These are phyloP conservation scores for Chaetomiaceae sp. DNA, from an alignment of 2,329 filamentous ascomycete genomes.

Conservation along the genomic window DNA sequence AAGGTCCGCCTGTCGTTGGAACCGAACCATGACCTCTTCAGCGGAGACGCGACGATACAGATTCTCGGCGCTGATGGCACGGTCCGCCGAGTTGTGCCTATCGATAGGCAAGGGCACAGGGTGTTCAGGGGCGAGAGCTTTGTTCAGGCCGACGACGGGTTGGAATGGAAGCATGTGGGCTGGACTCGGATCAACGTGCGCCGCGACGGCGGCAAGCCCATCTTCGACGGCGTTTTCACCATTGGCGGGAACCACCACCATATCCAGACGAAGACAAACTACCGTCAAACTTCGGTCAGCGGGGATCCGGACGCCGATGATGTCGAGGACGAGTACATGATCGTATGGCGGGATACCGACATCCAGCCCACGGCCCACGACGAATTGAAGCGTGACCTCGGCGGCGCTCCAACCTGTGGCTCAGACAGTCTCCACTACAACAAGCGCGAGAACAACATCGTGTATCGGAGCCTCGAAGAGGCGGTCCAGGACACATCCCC, in stretches of 20 bases:
- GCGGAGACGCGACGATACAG: slow-evolving; percentile 68
- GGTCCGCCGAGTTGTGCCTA: slow-evolving; percentile 59
- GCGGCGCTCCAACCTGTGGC: slow-evolving; percentile 46
- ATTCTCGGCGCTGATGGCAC: slow-evolving; percentile 69
- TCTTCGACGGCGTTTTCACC: slow-evolving; percentile 89
- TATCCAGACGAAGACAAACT: slow-evolving; percentile 71
- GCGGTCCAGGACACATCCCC: slow-evolving; percentile 37
- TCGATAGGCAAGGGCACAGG: slow-evolving; percentile 70
- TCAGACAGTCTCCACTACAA: slow-evolving; percentile 81
- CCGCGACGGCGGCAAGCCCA: slow-evolving; percentile 68
- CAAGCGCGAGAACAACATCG: slow-evolving; percentile 63
- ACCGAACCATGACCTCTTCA: slow-evolving; percentile 87
- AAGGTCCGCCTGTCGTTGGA: slow-evolving; percentile 75
- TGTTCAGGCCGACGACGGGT: slow-evolving; percentile 55
- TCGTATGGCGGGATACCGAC: slow-evolving; percentile 90
- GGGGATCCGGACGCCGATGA: slow-evolving; percentile 64
- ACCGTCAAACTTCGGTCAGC: slow-evolving; percentile 64
- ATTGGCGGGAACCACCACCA: slow-evolving; percentile 81
- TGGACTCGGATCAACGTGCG: slow-evolving; percentile 81
- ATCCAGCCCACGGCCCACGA: slow-evolving; percentile 49
- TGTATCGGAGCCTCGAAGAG: slow-evolving; percentile 52
- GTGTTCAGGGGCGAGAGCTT: slow-evolving; percentile 81
- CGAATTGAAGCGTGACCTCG: slow-evolving; percentile 59
- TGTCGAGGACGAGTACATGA: slow-evolving; percentile 68
- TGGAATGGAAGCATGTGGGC: slow-evolving; percentile 73